Evolutionary conservation across 2,329 filamentous ascomycete genomes (phyloP).

Genomic region (Alternaria ethzedia): DNA sequence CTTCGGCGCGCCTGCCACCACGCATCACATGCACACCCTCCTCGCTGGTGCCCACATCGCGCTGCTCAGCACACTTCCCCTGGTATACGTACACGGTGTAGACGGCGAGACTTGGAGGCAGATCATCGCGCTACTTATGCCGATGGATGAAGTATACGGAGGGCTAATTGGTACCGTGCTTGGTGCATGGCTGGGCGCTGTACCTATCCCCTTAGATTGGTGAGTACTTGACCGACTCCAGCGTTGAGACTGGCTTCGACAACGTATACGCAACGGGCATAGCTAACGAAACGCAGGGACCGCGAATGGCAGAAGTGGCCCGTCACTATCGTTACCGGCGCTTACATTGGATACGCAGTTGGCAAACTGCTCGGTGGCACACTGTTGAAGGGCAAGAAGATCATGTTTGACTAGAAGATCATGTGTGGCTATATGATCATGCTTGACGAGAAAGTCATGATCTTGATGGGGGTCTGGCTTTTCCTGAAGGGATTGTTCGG

Average conservation of each 20-base stretch:
- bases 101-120: conserved; percentile 73
- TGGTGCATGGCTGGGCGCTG: conserved; percentile 90
- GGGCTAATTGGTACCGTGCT: conserved; percentile 77
- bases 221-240: conserved; percentile 38
- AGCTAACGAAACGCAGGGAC: conserved; percentile 62
- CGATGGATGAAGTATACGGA: conserved; percentile 85
- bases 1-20: conserved; percentile 89
- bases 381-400: conserved; percentile 54
- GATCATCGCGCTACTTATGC: conserved; percentile 70
- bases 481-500: background rate
- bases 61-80: conserved; percentile 75
- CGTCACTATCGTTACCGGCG: conserved; percentile 83
- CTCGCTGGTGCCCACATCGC: conserved; percentile 83
- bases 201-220: conserved; percentile 97
- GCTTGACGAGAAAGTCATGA: conserved; percentile 1
- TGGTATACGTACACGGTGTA: conserved; percentile 86
- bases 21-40: conserved; percentile 77
- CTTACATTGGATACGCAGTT: conserved; percentile 77
- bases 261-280: background rate
- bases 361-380: conserved; percentile 68
- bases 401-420: conserved; percentile 49
- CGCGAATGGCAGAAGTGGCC: conserved; percentile 99
- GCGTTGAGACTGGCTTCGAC: background rate
- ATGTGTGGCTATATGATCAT: background rate
- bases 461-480: background rate